Evolutionary conservation across 169 alveolate genomes (phyloP).

Genomic region (Plasmodium malariae): DNA sequence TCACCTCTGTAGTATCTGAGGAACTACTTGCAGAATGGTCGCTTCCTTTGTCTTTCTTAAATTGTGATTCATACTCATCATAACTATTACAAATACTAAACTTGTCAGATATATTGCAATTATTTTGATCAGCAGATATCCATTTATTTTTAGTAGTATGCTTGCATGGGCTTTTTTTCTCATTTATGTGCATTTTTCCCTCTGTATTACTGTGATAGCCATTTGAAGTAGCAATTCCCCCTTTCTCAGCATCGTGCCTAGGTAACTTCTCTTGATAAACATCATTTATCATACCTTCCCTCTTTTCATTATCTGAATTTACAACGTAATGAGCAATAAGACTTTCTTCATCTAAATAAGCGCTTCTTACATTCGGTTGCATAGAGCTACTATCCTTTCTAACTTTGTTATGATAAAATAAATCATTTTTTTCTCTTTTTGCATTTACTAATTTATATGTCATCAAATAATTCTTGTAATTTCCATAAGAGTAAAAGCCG

Average conservation of each 20-base stretch:
- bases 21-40: too few relatives aligned
- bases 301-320: neutral
- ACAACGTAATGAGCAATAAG: too few relatives aligned
- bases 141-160: too few relatives aligned
- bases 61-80: too few relatives aligned
- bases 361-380: neutral
- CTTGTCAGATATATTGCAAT: too few relatives aligned
- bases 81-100: too few relatives aligned
- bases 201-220: too few relatives aligned
- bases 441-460: neutral
- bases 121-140: too few relatives aligned
- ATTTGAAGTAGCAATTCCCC: neutral
- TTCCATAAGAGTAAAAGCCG: constrained; percentile 43
- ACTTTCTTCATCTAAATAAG: too few relatives aligned
- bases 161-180: neutral
- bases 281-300: neutral
- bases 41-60: too few relatives aligned
- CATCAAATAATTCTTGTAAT: constrained; percentile 17
- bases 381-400: neutral
- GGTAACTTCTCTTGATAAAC: neutral
- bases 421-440: neutral
- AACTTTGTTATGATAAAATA: neutral
- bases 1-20: too few relatives aligned
- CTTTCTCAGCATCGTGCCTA: neutral
- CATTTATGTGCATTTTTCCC: neutral